phyloP scores from a whole-genome alignment of 163 green algal genomes.

The Chloroidium sp. region DNA sequence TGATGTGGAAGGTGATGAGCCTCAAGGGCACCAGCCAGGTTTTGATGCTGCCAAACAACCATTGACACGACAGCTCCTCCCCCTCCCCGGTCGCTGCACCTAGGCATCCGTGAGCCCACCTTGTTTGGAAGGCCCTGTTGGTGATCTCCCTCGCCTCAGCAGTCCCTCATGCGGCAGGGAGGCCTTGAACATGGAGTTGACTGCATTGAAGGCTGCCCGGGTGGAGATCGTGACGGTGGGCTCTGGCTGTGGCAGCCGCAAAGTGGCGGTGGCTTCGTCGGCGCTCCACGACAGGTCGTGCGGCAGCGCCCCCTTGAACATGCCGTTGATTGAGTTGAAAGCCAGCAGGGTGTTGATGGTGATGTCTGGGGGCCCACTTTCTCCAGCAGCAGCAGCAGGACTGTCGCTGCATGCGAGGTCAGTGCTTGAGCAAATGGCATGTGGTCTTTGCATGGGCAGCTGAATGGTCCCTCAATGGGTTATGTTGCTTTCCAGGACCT shows the following conservation, averaged over 20 bases:
- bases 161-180: slow-evolving; percentile 13
- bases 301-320: slow-evolving; percentile 20
- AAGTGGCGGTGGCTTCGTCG: not conserved
- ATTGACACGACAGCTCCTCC: not conserved
- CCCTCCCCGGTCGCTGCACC: not conserved
- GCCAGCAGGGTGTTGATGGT: slow-evolving; percentile 11
- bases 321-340: slow-evolving; percentile 27
- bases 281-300: not conserved
- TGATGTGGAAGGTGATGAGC: too few species aligned
- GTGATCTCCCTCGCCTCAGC: too few species aligned
- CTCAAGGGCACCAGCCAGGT: too few species aligned
- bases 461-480: not conserved
- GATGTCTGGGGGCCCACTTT: slow-evolving; percentile 3
- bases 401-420: too few species aligned
- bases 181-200: slow-evolving; percentile 61
- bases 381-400: too few species aligned
- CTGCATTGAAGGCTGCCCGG: slow-evolving; percentile 38
- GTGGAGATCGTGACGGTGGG: slow-evolving; percentile 62
- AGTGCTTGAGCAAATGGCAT: too few species aligned
- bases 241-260: slow-evolving; percentile 15
- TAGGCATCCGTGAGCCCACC: not conserved
- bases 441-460: too few species aligned
- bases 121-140: not conserved
- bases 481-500: not conserved
- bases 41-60: not conserved